These are phyloP conservation scores for Beauveria varroae DNA, from an alignment of 2,329 filamentous ascomycete species.

Conservation along the genomic window DNA sequence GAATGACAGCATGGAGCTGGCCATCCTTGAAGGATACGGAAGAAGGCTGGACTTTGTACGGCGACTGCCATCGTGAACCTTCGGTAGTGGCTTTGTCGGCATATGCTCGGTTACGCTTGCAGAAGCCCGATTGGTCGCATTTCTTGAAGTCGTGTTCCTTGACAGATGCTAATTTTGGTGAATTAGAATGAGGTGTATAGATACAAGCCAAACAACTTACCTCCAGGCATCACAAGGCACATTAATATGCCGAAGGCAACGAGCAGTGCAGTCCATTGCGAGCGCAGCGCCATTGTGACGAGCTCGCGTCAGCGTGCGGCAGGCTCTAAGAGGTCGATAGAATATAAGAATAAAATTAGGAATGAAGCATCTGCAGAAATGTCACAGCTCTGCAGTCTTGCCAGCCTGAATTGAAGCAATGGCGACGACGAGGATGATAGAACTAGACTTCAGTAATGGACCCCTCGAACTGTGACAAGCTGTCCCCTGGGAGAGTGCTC, in stretches of 20 bases:
- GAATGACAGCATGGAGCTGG: conserved; percentile 68
- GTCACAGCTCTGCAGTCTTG: neutral
- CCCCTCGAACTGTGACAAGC: conserved; percentile 8
- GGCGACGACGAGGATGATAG: conserved; percentile 1
- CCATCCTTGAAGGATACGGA: conserved; percentile 73
- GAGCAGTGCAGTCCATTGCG: conserved; percentile 54
- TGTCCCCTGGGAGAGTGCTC: conserved; percentile 8
- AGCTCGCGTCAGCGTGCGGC: neutral
- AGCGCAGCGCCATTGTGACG: conserved; percentile 8
- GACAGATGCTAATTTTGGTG: conserved; percentile 55
- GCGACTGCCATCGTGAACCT: conserved; percentile 65
- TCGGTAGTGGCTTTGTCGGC: conserved; percentile 67
- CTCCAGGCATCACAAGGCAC: conserved; percentile 55
- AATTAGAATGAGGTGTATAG: conserved; percentile 8
- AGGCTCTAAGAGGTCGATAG: neutral
- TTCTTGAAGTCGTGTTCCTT: conserved; percentile 98
- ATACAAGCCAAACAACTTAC: conserved; percentile 31
- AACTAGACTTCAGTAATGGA: neutral
- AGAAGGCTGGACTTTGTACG: conserved; percentile 68
- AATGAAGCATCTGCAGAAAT: conserved; percentile 6
- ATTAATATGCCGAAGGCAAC: conserved; percentile 51
- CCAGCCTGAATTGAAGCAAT: conserved; percentile 2
- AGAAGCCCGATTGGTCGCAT: conserved; percentile 93
- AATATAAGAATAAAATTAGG: neutral
- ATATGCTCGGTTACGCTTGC: conserved; percentile 85